These are phyloP conservation scores for Mucor circinelloides DNA, from an alignment of 371 early-diverging fungal species.

Conservation along the genomic window DNA sequence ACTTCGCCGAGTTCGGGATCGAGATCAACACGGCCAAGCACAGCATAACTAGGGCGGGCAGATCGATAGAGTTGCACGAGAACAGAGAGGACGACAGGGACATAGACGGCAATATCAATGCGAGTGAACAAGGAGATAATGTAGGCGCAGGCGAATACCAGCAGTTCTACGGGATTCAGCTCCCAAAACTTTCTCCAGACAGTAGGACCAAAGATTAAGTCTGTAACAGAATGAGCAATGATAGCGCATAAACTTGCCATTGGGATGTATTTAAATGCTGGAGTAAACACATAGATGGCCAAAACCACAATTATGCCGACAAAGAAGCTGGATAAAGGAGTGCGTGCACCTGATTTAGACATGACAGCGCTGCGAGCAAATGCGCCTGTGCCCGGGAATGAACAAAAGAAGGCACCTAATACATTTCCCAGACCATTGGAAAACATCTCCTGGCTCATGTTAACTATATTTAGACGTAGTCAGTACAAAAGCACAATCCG, in stretches of 20 bases:
- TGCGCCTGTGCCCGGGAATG: conserved; percentile 83
- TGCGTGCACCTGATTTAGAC: conserved; percentile 67
- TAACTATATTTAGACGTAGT: conserved; percentile 26
- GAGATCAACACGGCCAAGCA: conserved; percentile 35
- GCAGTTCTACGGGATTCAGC: conserved; percentile 36
- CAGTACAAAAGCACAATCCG: not conserved
- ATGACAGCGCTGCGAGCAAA: conserved; percentile 87
- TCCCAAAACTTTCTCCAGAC: conserved; percentile 50
- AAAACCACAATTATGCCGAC: conserved; percentile 77
- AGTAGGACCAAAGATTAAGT: conserved; percentile 57
- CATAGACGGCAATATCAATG: conserved; percentile 71
- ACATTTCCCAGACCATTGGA: conserved; percentile 82
- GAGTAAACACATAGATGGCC: conserved; percentile 76
- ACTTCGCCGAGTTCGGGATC: not conserved
- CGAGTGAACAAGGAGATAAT: conserved; percentile 63
- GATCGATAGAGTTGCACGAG: conserved; percentile 65
- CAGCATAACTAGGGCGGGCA: conserved; percentile 61
- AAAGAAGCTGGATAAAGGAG: conserved; percentile 76
- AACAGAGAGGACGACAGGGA: conserved; percentile 65
- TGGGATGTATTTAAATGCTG: conserved; percentile 85
- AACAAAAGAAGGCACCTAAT: conserved; percentile 79
- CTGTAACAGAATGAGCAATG: conserved; percentile 71
- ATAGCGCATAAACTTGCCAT: conserved; percentile 76
- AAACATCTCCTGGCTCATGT: conserved; percentile 81
- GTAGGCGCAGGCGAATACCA: conserved; percentile 40